Conservation (phyloP, 805 yeast species). For the Wickerhamomyces hampshirensis region DNA sequence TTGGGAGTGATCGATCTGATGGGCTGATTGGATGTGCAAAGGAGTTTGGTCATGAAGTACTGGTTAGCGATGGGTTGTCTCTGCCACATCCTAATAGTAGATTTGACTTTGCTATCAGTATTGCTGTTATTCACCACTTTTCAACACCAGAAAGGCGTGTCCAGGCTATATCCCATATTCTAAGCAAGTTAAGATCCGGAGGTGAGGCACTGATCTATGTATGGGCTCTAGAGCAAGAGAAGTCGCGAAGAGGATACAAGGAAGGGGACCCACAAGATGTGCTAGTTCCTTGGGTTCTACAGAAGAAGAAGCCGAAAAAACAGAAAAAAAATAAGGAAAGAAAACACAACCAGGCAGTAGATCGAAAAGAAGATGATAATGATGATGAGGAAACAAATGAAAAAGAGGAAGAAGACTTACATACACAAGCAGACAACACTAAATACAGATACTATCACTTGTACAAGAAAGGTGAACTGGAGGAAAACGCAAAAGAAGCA, state of each 20-base stretch:
- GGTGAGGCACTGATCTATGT: conserved; percentile 83
- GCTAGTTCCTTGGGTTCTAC: conserved; percentile 91
- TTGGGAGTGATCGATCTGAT: conserved; percentile 73
- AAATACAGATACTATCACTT: conserved; percentile 86
- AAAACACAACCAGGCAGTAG: conserved; percentile 14
- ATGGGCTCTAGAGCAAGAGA: conserved; percentile 94
- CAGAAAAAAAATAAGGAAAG: conserved; percentile 26
- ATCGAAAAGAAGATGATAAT: conserved; percentile 24
- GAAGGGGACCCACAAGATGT: conserved; percentile 93
- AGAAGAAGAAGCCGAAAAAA: conserved; percentile 39
- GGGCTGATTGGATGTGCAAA: conserved; percentile 65
- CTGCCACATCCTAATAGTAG: conserved; percentile 48
- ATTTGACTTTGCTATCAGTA: conserved; percentile 82
- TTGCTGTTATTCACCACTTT: conserved; percentile 95
- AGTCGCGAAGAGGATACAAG: conserved; percentile 83
- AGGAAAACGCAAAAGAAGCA: conserved; percentile 61
- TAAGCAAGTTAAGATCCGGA: conserved; percentile 49
- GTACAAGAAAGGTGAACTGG: conserved; percentile 79
- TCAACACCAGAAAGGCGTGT: conserved; percentile 78
- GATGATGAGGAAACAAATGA: conserved; percentile 17
- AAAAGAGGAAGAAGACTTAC: conserved; percentile 23
- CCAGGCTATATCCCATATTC: conserved; percentile 65
- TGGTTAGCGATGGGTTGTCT: conserved; percentile 76
- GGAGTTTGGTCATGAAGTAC: conserved; percentile 44
- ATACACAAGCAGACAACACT: conserved; percentile 42